Percentiles rank a stretch among this genome's conserved stretches.
These are phyloP conservation scores for Trichoderma sp. DNA, from an alignment of 2,329 filamentous ascomycete species.

Conservation along the genomic window DNA sequence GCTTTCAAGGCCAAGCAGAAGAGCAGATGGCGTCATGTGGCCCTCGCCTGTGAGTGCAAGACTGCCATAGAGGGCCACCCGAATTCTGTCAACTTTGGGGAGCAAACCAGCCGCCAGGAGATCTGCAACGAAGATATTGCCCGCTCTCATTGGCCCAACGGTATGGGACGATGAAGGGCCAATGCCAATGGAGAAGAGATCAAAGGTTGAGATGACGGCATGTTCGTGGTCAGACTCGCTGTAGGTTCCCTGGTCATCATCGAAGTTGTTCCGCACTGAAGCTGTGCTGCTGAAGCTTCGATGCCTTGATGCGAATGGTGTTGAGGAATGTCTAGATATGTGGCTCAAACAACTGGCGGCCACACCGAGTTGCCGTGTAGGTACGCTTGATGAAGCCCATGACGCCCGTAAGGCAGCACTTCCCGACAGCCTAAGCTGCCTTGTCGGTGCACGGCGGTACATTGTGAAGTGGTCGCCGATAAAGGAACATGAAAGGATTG, in stretches of 20 bases:
- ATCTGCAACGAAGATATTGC: conserved; percentile 22
- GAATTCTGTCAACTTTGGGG: conserved; percentile 16
- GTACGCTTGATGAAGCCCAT: background rate
- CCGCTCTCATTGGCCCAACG: conserved; percentile 19
- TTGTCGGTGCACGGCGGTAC: conserved; percentile 3
- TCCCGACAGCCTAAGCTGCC: conserved; percentile 11
- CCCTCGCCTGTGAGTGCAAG: conserved; percentile 24
- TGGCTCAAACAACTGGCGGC: background rate
- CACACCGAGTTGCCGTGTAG: background rate
- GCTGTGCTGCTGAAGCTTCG: background rate
- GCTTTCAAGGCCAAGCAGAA: conserved; percentile 21
- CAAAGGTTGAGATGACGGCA: conserved; percentile 23
- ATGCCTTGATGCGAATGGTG: background rate
- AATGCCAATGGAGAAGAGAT: conserved; percentile 25
- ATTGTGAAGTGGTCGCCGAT: conserved; percentile 8
- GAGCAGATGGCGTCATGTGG: conserved; percentile 24
- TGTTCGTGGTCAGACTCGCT: conserved; percentile 21
- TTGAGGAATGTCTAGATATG: background rate
- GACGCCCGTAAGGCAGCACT: conserved; percentile 3
- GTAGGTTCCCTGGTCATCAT: conserved; percentile 13
- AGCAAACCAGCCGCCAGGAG: conserved; percentile 13
- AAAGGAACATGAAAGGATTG: background rate
- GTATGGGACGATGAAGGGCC: conserved; percentile 22
- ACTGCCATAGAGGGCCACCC: conserved; percentile 20
- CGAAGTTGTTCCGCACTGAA: background rate